Evolutionary conservation across 345 rosid species (phyloP), one percentile per base, ranked within the genome.

Genomic region (Salix suchowensis): DNA sequence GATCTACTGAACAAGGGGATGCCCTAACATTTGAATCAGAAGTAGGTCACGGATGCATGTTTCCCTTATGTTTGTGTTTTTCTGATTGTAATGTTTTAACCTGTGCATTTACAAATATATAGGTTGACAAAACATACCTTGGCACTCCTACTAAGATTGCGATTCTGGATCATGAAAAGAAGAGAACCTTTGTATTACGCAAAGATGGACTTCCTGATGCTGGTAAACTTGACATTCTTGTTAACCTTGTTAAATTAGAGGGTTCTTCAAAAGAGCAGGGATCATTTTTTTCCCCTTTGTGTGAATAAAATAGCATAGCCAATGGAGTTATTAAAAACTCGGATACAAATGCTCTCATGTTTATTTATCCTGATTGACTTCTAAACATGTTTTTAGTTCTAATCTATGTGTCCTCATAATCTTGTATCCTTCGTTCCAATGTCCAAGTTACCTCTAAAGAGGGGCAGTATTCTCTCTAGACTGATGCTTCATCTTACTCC

Each of bases 151-250:
- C 97, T 55, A 93, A 93, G 88, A 92, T 91, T 81, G 97, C 99
- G 21, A 92, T 96, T 55, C 76, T 93, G 82, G 99, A 96, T 82
- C 99, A 93, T 40, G 98, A 92, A 81, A 92, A 89, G 88, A 96
- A 96, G 89, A 90, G 97, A 81, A 96, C 99, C 39, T 92, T 93
- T 69, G 97, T 93, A 62, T 42, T 96, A 70, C 94, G 95, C 81
- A 96, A 96, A 83, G 97, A 96, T 77, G 98, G 99, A 60, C 94
- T 96, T 83, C 93, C 98, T 46, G 97, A 92, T 89, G 97, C 98
- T 70, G 99, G 99, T 92, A 82, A 91, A 87, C 70, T 76, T 61
- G 30, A 36, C 72, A 32, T 30, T 18, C 55, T 19, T 70, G 23
- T 55, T 61, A 2, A 30, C 37, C 42, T 48, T 18, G 34, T 60